Percentiles rank a stretch among this genome's conserved stretches.
Evolutionary conservation across 352 stramenopile species (phyloP).

Genomic region (Blastocystis sp.): DNA sequence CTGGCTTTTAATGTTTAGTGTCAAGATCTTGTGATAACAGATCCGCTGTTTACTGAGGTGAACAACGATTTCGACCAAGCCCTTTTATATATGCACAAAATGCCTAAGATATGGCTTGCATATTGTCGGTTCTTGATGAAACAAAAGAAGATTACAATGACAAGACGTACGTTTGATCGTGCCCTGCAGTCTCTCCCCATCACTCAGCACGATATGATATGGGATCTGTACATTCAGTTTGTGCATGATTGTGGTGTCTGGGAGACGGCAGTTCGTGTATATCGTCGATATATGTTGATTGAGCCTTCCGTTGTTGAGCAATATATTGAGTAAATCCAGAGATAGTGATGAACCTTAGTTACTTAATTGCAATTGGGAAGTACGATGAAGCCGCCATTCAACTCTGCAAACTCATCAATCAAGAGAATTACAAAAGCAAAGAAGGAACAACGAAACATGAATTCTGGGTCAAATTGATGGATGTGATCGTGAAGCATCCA

Average conservation of each 20-base stretch:
- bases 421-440: conserved; percentile 69
- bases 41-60: conserved; percentile 66
- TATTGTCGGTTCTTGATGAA: conserved; percentile 75
- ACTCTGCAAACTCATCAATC: conserved; percentile 74
- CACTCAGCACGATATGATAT: conserved; percentile 92
- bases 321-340: conserved; percentile 65
- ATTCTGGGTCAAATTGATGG: conserved; percentile 92
- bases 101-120: conserved; percentile 86
- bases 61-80: conserved; percentile 75
- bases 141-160: conserved; percentile 73
- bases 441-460: conserved; percentile 77
- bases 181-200: conserved; percentile 87
- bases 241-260: conserved; percentile 74
- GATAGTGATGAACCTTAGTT: neutral
- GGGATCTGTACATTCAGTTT: conserved; percentile 82
- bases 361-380: conserved; percentile 70
- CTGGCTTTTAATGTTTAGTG: conserved; percentile 26
- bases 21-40: conserved; percentile 64
- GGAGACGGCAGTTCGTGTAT: conserved; percentile 76
- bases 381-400: conserved; percentile 77
- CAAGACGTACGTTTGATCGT: conserved; percentile 83
- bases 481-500: conserved; percentile 87
- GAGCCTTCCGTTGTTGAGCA: conserved; percentile 70
- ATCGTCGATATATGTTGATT: conserved; percentile 76
- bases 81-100: conserved; percentile 83